A percentile compares a stretch with the other conserved stretches of the same genome.
phyloP scores from a whole-genome alignment of 805 yeast genomes.

The Metschnikowia gelsemii region DNA sequence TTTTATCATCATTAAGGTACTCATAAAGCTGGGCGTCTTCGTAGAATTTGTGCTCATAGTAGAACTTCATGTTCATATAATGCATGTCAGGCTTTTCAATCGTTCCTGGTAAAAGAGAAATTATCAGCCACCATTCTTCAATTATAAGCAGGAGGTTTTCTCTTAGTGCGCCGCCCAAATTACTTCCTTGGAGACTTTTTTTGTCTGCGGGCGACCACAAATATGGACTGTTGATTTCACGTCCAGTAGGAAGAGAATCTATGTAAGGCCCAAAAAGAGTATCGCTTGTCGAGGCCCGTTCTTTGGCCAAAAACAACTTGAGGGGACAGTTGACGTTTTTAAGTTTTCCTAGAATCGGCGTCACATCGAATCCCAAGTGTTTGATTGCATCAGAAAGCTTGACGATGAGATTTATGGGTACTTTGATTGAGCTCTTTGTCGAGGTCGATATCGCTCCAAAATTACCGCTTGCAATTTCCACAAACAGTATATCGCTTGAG shows the following conservation, averaged over 20 bases:
- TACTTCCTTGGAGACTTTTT: constrained; percentile 61
- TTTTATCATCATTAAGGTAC: constrained; percentile 22
- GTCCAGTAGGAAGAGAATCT: constrained; percentile 34
- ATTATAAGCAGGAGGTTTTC: constrained; percentile 46
- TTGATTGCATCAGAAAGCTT: constrained; percentile 27
- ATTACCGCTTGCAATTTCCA: constrained; percentile 21
- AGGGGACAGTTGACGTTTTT: constrained; percentile 31
- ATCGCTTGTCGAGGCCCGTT: constrained; percentile 18
- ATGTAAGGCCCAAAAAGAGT: constrained; percentile 33
- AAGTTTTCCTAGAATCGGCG: constrained; percentile 16
- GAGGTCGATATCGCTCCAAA: constrained; percentile 28
- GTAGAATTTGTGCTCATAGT: constrained; percentile 43
- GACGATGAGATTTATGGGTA: constrained; percentile 18
- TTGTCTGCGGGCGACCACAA: constrained; percentile 60
- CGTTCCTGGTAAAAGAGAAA: constrained; percentile 32
- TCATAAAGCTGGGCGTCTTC: constrained; percentile 34
- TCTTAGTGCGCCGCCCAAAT: constrained; percentile 55
- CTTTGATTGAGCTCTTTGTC: constrained; percentile 11
- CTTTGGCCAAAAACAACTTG: constrained; percentile 37
- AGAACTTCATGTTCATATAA: constrained; percentile 42
- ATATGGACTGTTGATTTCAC: constrained; percentile 57
- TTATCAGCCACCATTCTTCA: constrained; percentile 59
- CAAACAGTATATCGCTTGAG: constrained; percentile 25
- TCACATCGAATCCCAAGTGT: constrained; percentile 18
- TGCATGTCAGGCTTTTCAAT: constrained; percentile 34